Percentiles rank a stretch among this genome's conserved stretches.
Evolutionary conservation across 805 yeast species (phyloP).

Genomic region (Sungouiozyma intestinalis): DNA sequence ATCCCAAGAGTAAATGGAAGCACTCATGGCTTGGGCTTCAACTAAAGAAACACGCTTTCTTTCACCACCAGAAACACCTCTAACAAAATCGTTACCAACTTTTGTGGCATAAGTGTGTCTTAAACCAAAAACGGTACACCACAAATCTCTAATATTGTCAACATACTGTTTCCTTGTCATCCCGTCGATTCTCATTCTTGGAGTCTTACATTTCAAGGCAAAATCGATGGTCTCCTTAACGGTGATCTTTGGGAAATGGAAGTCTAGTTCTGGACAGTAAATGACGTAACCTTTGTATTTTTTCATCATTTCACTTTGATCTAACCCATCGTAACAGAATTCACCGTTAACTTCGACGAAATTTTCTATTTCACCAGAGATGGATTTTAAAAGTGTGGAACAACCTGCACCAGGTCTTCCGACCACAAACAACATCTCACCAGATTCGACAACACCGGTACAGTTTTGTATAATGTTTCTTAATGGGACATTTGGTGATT

Average conservation of each 20-base stretch:
- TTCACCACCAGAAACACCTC: conserved; percentile 69
- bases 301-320: conserved; percentile 38
- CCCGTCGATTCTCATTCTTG: conserved; percentile 34
- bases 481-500: conserved; percentile 26
- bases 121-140: conserved; percentile 42
- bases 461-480: conserved; percentile 33
- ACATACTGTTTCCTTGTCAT: conserved; percentile 33
- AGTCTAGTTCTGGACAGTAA: conserved; percentile 42
- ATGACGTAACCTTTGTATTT: conserved; percentile 39
- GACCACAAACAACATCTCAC: conserved; percentile 43
- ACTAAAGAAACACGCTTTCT: conserved; percentile 63
- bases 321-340: conserved; percentile 40
- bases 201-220: conserved; percentile 41
- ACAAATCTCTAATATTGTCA: conserved; percentile 30
- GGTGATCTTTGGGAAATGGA: conserved; percentile 41
- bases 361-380: conserved; percentile 37
- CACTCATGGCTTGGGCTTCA: conserved; percentile 47
- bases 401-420: conserved; percentile 61
- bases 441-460: conserved; percentile 36
- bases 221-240: conserved; percentile 42
- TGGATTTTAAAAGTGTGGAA: conserved; percentile 40
- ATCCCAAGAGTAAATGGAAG: conserved; percentile 52
- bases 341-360: conserved; percentile 31
- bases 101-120: conserved; percentile 51
- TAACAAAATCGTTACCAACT: conserved; percentile 57